A percentile compares a stretch with the other conserved stretches of the same genome.
Evolutionary conservation across 805 yeast species (phyloP).

Genomic region (Cyberlindnera japonica): DNA sequence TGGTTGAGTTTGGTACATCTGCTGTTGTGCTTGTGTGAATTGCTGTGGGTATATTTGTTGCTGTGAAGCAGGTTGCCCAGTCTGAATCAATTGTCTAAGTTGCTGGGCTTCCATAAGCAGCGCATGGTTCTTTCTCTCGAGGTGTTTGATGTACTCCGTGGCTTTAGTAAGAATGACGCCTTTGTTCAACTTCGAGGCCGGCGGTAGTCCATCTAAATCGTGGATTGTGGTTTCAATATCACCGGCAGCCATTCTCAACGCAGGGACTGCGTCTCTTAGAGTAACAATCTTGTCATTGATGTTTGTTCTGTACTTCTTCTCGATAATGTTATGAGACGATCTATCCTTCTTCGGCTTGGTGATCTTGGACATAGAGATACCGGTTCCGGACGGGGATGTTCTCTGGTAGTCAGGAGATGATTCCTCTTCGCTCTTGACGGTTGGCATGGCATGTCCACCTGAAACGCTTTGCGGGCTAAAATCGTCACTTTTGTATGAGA

Average conservation of each 20-base stretch:
- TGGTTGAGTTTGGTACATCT: conserved; percentile 4
- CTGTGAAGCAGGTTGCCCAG: conserved; percentile 3
- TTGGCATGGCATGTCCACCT: not conserved
- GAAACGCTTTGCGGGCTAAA: not conserved
- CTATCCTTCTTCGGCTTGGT: conserved; percentile 49
- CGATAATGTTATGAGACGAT: conserved; percentile 74
- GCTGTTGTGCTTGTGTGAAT: conserved; percentile 14
- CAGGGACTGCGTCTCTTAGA: conserved; percentile 73
- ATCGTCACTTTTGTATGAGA: conserved; percentile 4
- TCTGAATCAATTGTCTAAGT: conserved; percentile 30
- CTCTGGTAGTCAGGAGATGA: conserved; percentile 9
- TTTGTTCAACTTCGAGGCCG: conserved; percentile 72
- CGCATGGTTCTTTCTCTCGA: conserved; percentile 42
- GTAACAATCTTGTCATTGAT: conserved; percentile 68
- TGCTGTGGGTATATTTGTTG: conserved; percentile 15
- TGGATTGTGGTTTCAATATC: conserved; percentile 41
- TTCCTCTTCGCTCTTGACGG: conserved; percentile 7
- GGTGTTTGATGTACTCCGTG: conserved; percentile 72
- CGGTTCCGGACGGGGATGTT: conserved; percentile 4
- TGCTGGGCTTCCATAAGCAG: conserved; percentile 51
- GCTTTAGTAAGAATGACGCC: conserved; percentile 76
- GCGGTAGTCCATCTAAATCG: conserved; percentile 70
- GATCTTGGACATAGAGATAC: conserved; percentile 17
- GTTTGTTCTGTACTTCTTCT: conserved; percentile 75
- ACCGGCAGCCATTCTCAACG: conserved; percentile 59